phyloP scores from a whole-genome alignment of 208 protist genomes.

The Leishmania gerbilli region DNA sequence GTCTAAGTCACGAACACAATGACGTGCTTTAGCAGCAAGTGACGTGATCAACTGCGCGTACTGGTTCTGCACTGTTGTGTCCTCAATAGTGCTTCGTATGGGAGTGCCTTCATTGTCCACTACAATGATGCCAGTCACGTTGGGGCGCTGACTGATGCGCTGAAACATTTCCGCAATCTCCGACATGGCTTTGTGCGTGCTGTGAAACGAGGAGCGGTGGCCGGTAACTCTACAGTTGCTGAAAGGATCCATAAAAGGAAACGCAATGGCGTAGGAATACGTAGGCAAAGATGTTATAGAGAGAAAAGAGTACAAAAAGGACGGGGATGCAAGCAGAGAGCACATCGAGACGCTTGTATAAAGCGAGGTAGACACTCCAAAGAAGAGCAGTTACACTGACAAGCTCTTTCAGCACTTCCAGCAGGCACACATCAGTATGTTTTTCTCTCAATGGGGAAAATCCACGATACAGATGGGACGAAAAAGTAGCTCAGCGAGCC shows the following conservation, averaged over 20 bases:
- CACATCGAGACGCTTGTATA: not conserved
- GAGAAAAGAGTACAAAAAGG: not conserved
- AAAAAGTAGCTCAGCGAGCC: no score
- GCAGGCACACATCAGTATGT: not conserved
- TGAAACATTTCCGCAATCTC: slow-evolving; percentile 96
- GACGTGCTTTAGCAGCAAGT: slow-evolving; percentile 92
- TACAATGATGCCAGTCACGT: slow-evolving; percentile 95
- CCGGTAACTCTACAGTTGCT: not conserved
- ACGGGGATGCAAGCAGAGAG: not conserved
- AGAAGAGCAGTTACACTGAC: not conserved
- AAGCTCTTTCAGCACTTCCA: not conserved
- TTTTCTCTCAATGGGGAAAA: not conserved
- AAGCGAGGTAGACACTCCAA: not conserved
- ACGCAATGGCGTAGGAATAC: not conserved
- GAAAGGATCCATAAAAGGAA: not conserved
- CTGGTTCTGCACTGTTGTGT: slow-evolving; percentile 89
- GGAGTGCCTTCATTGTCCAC: slow-evolving; percentile 93
- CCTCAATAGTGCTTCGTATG: slow-evolving; percentile 91
- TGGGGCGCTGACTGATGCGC: slow-evolving; percentile 94
- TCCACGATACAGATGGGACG: not conserved
- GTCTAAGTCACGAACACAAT: slow-evolving; percentile 95
- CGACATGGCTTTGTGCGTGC: slow-evolving; percentile 57
- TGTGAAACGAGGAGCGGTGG: not conserved
- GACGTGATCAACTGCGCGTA: slow-evolving; percentile 95
- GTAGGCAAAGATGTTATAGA: not conserved